phyloP scores from a whole-genome alignment of 768 basidiomycete genomes.

The Hemileccinum rubropunctum region DNA sequence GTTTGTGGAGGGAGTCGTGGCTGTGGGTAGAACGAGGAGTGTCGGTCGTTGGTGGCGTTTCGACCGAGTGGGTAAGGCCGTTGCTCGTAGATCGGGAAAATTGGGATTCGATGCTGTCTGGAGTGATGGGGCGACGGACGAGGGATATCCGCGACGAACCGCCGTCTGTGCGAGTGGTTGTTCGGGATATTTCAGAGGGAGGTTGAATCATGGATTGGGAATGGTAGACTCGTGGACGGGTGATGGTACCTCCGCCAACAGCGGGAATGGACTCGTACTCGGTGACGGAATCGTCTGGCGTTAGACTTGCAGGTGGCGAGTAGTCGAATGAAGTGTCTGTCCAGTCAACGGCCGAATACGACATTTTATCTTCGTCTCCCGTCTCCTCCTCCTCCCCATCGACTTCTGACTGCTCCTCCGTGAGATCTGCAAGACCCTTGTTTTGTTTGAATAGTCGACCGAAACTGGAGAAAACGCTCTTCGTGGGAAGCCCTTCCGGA shows the following conservation, averaged over 20 bases:
- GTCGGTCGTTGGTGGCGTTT: conserved; percentile 44
- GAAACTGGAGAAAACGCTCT: conserved; percentile 78
- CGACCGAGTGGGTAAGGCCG: conserved; percentile 41
- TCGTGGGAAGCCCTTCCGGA: conserved; percentile 85
- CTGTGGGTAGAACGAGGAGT: conserved; percentile 16
- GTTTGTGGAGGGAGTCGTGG: conserved; percentile 18
- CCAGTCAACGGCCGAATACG: conserved; percentile 73
- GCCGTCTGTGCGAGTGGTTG: conserved; percentile 55
- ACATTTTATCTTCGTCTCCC: conserved; percentile 33
- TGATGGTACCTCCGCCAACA: conserved; percentile 86
- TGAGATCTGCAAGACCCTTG: conserved; percentile 75
- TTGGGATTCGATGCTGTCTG: conserved; percentile 51
- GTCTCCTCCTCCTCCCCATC: conserved; percentile 40
- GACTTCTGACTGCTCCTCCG: conserved; percentile 54
- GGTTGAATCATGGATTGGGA: conserved; percentile 75
- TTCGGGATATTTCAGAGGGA: conserved; percentile 27
- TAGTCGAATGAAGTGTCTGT: conserved; percentile 52
- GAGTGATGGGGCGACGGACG: conserved; percentile 32
- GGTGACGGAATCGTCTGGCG: conserved; percentile 41
- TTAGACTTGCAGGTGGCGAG: conserved; percentile 44
- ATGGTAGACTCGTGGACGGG: conserved; percentile 81
- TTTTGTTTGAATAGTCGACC: conserved; percentile 66
- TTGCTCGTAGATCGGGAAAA: conserved; percentile 49
- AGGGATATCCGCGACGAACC: conserved; percentile 7
- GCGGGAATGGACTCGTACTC: conserved; percentile 91